A percentile compares a stretch with the other conserved stretches of the same genome.
Evolutionary conservation across 371 early-diverging fungal species (phyloP).

Genomic region (Mortierella sp.): DNA sequence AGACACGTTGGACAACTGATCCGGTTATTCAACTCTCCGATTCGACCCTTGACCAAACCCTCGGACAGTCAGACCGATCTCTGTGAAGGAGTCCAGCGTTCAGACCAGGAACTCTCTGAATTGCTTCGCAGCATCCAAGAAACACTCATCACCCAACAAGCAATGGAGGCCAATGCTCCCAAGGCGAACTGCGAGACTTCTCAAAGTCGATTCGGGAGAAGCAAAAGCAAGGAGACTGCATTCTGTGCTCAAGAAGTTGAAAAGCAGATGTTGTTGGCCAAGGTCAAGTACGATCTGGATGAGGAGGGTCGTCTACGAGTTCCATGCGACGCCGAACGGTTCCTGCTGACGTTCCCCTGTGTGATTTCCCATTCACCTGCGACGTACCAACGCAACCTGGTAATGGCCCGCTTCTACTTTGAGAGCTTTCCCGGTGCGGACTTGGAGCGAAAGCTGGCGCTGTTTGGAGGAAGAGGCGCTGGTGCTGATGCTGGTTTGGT

Average conservation of each 20-base stretch:
- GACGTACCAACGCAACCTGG: conserved; percentile 44
- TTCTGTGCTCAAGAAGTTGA: conserved; percentile 10
- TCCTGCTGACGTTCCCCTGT: conserved; percentile 40
- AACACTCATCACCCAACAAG: background rate
- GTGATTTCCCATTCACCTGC: conserved; percentile 46
- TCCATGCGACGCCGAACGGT: conserved; percentile 34
- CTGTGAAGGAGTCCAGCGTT: conserved; percentile 21
- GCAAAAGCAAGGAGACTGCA: background rate
- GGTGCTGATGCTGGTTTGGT: background rate
- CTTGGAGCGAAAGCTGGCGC: conserved; percentile 10
- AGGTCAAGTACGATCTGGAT: conserved; percentile 21
- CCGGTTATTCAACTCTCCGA: conserved; percentile 15
- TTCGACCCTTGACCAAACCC: conserved; percentile 29
- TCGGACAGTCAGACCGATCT: conserved; percentile 42
- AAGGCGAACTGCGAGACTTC: background rate
- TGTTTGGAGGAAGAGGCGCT: background rate
- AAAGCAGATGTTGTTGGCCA: conserved; percentile 23
- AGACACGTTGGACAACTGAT: conserved; percentile 45
- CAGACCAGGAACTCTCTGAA: background rate
- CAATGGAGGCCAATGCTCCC: background rate
- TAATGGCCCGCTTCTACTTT: conserved; percentile 31
- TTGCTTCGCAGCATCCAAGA: conserved; percentile 23
- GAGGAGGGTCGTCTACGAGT: conserved; percentile 20
- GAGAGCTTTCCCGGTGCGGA: conserved; percentile 42
- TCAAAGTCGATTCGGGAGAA: background rate